Evolutionary conservation across 2,329 filamentous ascomycete species (phyloP).

Genomic region (Phialophora chinensis): DNA sequence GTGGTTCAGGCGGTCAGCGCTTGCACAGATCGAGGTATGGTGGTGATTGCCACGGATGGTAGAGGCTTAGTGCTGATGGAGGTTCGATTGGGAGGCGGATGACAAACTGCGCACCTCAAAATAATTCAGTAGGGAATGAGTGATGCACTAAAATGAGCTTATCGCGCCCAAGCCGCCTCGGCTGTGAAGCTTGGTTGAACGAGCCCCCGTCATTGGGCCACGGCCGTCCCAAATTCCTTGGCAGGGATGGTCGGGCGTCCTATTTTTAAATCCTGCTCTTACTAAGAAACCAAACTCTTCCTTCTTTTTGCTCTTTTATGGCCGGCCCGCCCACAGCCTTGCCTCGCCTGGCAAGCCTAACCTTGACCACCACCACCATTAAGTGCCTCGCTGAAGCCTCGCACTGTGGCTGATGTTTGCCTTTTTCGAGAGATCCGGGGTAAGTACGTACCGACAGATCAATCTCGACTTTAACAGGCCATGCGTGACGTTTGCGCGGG

Average conservation of each 20-base stretch:
- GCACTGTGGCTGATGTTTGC: slow-evolving; percentile 7
- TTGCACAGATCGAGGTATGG: slow-evolving; percentile 20
- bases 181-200: not conserved
- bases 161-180: not conserved
- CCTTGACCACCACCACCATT: not conserved
- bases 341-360: no score
- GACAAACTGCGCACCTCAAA: slow-evolving; percentile 17
- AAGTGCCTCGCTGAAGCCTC: not conserved
- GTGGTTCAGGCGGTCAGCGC: slow-evolving; percentile 19
- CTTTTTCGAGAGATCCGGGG: not conserved
- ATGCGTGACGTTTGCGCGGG: not conserved
- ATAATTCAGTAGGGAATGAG: slow-evolving; percentile 1
- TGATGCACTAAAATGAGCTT: slow-evolving; percentile 9
- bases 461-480: not conserved
- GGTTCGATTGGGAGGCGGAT: slow-evolving; percentile 1
- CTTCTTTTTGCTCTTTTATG: not conserved
- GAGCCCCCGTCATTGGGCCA: not conserved
- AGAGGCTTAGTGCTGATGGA: slow-evolving; percentile 21
- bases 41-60: slow-evolving; percentile 17
- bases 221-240: not conserved
- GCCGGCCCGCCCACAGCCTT: not conserved
- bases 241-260: no score
- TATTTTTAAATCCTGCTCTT: not conserved
- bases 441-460: not conserved
- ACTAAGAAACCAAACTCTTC: not conserved